Evolutionary conservation across 2,329 filamentous ascomycete genomes (phyloP).

Genomic region (Fusarium kyushuense): DNA sequence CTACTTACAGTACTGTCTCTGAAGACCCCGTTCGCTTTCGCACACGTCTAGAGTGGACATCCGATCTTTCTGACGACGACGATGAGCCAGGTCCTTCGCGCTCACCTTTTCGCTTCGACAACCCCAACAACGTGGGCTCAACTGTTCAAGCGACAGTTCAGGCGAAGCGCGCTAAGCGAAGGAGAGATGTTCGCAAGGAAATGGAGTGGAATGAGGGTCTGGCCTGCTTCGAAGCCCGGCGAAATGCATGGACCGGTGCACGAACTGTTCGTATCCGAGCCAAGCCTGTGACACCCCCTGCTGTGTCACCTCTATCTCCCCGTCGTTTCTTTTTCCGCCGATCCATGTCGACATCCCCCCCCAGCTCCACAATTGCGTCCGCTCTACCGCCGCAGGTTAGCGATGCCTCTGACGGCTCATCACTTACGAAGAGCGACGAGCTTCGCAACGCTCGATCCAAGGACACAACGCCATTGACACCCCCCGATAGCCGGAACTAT

Average conservation of each 20-base stretch:
- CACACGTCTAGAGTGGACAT: slow-evolving; percentile 67
- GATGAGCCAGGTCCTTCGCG: slow-evolving; percentile 54
- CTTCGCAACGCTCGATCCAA: slow-evolving; percentile 51
- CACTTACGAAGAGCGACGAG: slow-evolving; percentile 55
- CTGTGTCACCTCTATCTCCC: slow-evolving; percentile 60
- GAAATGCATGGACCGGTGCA: slow-evolving; percentile 89
- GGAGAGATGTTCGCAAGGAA: slow-evolving; percentile 71
- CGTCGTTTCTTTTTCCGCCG: slow-evolving; percentile 65
- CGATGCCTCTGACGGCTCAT: slow-evolving; percentile 57
- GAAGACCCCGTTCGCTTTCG: slow-evolving; percentile 65
- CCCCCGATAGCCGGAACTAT: slow-evolving; percentile 49
- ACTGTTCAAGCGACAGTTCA: slow-evolving; percentile 57
- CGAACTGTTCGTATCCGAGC: slow-evolving; percentile 67
- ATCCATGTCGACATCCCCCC: slow-evolving; percentile 58
- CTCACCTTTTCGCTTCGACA: slow-evolving; percentile 66
- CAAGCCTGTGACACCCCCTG: slow-evolving; percentile 57
- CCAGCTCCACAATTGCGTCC: slow-evolving; percentile 44
- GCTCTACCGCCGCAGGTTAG: slow-evolving; percentile 44
- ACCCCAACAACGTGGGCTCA: slow-evolving; percentile 60
- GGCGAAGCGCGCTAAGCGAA: slow-evolving; percentile 66
- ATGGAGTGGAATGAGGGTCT: slow-evolving; percentile 84
- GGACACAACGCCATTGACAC: slow-evolving; percentile 50
- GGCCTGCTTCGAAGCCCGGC: slow-evolving; percentile 79
- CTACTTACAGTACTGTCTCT: slow-evolving; percentile 68
- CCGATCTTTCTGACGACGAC: slow-evolving; percentile 67